Percentiles rank a stretch among this genome's conserved stretches.
Evolutionary conservation across 352 stramenopile species (phyloP).

Genomic region (Globisporangium radiosum): DNA sequence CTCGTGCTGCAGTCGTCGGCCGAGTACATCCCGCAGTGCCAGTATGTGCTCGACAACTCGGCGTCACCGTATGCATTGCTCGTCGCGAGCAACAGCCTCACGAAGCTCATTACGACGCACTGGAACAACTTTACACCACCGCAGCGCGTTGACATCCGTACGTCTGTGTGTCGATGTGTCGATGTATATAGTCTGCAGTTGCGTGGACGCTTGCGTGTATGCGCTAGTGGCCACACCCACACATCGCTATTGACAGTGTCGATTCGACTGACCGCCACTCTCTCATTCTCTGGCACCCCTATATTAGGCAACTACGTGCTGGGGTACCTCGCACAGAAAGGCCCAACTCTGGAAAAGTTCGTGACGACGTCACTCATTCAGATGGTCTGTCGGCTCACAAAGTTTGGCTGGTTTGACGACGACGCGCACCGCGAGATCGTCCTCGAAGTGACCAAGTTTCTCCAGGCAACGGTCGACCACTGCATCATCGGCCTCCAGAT

Average conservation of each 20-base stretch:
- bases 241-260: not conserved
- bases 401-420: slow-evolving; percentile 99
- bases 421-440: slow-evolving; percentile 94
- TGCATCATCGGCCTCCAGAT: slow-evolving; percentile 98
- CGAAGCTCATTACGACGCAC: slow-evolving; percentile 96
- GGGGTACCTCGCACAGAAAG: slow-evolving; percentile 94
- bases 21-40: slow-evolving; percentile 98
- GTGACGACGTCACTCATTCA: slow-evolving; percentile 95
- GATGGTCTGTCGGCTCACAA: slow-evolving; percentile 97
- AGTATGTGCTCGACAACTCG: slow-evolving; percentile 98
- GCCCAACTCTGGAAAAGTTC: slow-evolving; percentile 92
- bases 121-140: slow-evolving; percentile 91
- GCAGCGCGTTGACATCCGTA: slow-evolving; percentile 91
- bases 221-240: not conserved
- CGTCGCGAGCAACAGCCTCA: slow-evolving; percentile 94
- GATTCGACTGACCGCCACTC: not conserved
- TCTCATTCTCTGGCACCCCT: not conserved
- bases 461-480: slow-evolving; percentile 95
- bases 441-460: slow-evolving; percentile 97
- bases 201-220: not conserved
- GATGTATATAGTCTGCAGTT: not conserved
- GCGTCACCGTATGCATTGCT: slow-evolving; percentile 94
- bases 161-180: slow-evolving; percentile 8
- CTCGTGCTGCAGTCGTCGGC: slow-evolving; percentile 87
- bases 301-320: slow-evolving; percentile 94